Base-by-base conservation (phyloP, 140 eudicot genomes). In the Oenanthe javanica region DNA sequence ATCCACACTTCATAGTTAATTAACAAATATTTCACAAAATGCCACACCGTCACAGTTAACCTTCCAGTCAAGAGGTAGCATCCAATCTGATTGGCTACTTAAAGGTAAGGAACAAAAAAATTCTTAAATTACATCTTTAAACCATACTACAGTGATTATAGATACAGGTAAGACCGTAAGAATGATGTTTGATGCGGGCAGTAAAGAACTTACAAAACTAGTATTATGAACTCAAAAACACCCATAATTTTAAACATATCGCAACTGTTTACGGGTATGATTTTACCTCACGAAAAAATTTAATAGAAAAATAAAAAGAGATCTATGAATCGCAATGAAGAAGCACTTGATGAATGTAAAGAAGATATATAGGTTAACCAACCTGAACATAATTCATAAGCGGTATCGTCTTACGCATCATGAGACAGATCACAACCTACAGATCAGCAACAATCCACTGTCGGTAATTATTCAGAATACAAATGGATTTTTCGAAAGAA, bases 341-440 rank as follows among this genome's bases (percentile, higher is more conserved):
- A 59, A 59, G 55, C 45, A 25, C 7, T 45, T n/a, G 2, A 27
- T 8, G 18, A 43, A 55, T 11, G 40, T 61, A 31, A 43, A 78
- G 57, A 59, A 18, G 63, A n/a, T 21, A 66, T 19, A 72, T 16
- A 79, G 75, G 75, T 64, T 54, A 75, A 82, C 86, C 82, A 80
- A 94, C 99, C 85, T 95, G 96, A 75, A 95, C 99, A 88, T 90
- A 94, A 80, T 84, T 92, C 93, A 94, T 90, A 71, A 92, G 97
- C n/a, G 95, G 89, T 25, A 90, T 80, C 6, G 95, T 89, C 93
- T 90, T 95, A 84, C 97, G 87, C 81, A 89, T 9, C 99, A 95
- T 92, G 81, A 95, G 92, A 84, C 99, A 95, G 81, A 90, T 87
- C 77, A 92, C 96, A 79, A 94, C 96, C 97, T 94, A 84, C 83